phyloP scores from a whole-genome alignment of 768 basidiomycete species.

The Clavaria fumosa region DNA sequence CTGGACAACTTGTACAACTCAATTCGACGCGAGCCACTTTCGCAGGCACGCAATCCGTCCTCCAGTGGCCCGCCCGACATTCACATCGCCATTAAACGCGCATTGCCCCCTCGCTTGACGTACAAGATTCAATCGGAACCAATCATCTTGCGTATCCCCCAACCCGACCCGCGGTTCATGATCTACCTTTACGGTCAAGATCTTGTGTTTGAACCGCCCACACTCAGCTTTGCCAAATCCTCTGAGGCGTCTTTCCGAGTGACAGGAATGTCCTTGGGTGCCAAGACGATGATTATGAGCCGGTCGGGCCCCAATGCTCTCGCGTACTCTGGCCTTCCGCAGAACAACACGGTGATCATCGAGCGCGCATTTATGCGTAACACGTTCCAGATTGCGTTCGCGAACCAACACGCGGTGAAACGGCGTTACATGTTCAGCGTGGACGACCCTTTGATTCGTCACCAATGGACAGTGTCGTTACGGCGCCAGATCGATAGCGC shows the following conservation, averaged over 20 bases:
- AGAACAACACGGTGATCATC: constrained; percentile 61
- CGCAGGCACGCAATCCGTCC: constrained; percentile 44
- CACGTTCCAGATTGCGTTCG: constrained; percentile 87
- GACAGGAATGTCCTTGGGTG: constrained; percentile 71
- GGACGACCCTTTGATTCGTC: constrained; percentile 58
- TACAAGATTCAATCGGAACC: constrained; percentile 82
- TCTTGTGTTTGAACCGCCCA: constrained; percentile 73
- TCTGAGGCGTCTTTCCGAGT: constrained; percentile 82
- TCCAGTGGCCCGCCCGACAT: constrained; percentile 30
- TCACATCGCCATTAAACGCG: constrained; percentile 53
- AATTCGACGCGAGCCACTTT: constrained; percentile 54
- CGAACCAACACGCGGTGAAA: constrained; percentile 46
- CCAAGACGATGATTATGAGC: constrained; percentile 70
- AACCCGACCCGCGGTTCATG: constrained; percentile 64
- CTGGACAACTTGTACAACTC: constrained; percentile 70
- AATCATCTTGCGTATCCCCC: constrained; percentile 73
- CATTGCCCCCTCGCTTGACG: constrained; percentile 64
- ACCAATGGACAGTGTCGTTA: constrained; percentile 58
- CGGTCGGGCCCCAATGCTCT: constrained; percentile 74
- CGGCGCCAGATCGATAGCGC: constrained; percentile 50
- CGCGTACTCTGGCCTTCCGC: constrained; percentile 66
- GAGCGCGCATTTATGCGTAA: constrained; percentile 95
- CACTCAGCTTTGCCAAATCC: constrained; percentile 64
- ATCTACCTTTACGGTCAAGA: constrained; percentile 83
- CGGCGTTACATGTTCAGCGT: constrained; percentile 94